phyloP scores from a whole-genome alignment of 2,329 filamentous ascomycete species.

The Penicillium corylophilum region DNA sequence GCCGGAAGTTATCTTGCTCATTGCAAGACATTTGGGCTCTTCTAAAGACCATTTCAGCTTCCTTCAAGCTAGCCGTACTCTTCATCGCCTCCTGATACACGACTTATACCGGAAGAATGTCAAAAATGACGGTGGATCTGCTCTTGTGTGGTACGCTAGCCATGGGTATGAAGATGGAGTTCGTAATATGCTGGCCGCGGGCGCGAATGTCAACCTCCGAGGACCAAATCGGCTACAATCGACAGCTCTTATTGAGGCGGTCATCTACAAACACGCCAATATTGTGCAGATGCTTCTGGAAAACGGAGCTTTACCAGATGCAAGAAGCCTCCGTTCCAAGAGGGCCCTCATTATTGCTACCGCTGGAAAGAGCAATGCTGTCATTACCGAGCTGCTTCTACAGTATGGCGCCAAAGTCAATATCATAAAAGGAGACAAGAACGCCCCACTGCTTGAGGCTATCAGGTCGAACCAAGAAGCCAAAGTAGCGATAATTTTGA shows the following conservation, averaged over 20 bases:
- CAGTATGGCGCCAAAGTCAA: conserved; percentile 3
- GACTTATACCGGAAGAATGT: neutral
- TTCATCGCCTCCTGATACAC: too few relatives aligned
- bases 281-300: conserved; percentile 9
- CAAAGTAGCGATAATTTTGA: conserved; percentile 6
- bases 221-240: neutral
- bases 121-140: conserved; percentile 9
- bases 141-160: conserved; percentile 12
- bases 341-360: conserved; percentile 8
- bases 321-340: conserved; percentile 1
- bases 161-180: conserved; percentile 6
- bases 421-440: conserved; percentile 3
- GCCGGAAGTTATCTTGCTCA: too few relatives aligned
- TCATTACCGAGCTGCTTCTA: conserved; percentile 9
- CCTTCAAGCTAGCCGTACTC: too few relatives aligned
- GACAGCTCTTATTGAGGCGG: conserved; percentile 7
- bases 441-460: conserved; percentile 1
- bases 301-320: conserved; percentile 7
- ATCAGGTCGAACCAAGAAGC: conserved; percentile 6
- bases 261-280: neutral
- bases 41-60: too few relatives aligned
- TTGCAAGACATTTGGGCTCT: too few relatives aligned
- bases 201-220: conserved; percentile 10
- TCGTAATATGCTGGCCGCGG: conserved; percentile 10
- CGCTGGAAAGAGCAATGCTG: neutral